Evolutionary conservation across 305 asterid genomes (phyloP).

Genomic region (Lippia alba): DNA sequence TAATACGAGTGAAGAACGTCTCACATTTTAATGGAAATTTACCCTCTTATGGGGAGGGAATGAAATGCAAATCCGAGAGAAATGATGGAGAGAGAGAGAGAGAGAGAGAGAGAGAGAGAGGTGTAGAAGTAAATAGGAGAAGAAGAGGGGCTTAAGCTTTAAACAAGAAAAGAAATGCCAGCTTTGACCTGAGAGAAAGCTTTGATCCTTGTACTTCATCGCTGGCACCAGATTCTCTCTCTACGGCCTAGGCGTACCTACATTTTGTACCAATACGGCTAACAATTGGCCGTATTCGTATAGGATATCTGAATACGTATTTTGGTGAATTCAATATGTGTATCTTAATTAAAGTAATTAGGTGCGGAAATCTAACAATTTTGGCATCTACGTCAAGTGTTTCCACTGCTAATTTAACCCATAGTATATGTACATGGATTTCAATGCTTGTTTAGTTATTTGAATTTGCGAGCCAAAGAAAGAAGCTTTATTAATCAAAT

Average conservation of each 20-base stretch:
- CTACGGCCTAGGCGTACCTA: conserved; percentile 28
- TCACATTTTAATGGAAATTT: conserved; percentile 38
- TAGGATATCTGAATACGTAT: too few species aligned
- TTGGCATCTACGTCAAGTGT: neutral
- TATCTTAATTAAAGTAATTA: too few species aligned
- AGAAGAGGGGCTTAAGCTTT: conserved; percentile 45
- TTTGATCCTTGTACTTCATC: conserved; percentile 62
- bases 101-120: conserved; percentile 7
- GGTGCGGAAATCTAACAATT: neutral
- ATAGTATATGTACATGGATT: neutral
- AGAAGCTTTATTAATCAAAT: too few species aligned
- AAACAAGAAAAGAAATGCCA: conserved; percentile 59
- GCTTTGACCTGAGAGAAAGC: conserved; percentile 69
- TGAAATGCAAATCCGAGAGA: conserved; percentile 30
- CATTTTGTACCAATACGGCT: neutral
- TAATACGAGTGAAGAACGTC: conserved; percentile 12
- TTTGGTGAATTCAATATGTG: too few species aligned
- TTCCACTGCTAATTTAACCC: neutral
- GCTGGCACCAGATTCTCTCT: conserved; percentile 73
- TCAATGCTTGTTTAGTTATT: neutral
- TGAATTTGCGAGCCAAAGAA: neutral
- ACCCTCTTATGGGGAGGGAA: conserved; percentile 30
- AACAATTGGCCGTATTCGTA: neutral
- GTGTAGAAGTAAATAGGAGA: conserved; percentile 13
- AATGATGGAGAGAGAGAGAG: conserved; percentile 18